Conservation (phyloP, 805 yeast species). For the Candida pseudofarinosa region DNA sequence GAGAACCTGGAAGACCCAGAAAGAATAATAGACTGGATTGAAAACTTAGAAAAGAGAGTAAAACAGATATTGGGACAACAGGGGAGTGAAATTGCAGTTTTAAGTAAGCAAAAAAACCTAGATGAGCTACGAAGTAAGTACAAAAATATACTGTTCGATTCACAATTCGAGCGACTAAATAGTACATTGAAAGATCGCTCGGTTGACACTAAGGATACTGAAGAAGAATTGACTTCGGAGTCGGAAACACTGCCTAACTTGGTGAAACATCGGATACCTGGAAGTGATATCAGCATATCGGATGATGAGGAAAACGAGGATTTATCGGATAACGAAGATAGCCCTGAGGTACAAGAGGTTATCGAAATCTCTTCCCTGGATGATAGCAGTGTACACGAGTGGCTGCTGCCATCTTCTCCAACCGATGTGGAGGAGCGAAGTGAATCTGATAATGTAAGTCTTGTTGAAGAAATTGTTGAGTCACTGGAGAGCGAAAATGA, state of each 20-base stretch:
- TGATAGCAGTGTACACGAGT: slow-evolving; percentile 10
- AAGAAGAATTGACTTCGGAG: too few species aligned
- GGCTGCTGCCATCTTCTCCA: not conserved
- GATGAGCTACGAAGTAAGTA: slow-evolving; percentile 21
- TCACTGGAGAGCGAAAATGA: not conserved
- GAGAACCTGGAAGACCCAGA: slow-evolving; percentile 3
- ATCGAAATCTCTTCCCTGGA: slow-evolving; percentile 1
- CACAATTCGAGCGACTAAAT: slow-evolving; percentile 20
- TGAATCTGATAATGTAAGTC: slow-evolving; percentile 4
- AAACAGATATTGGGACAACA: slow-evolving; percentile 16
- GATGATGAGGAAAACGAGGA: slow-evolving; percentile 1
- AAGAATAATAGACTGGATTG: slow-evolving; percentile 29
- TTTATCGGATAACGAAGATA: not conserved
- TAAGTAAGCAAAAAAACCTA: slow-evolving; percentile 10
- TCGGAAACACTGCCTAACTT: too few species aligned
- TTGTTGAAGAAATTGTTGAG: not conserved
- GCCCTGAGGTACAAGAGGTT: not conserved
- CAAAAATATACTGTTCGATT: slow-evolving; percentile 19
- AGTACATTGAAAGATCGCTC: too few species aligned
- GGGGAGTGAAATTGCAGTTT: slow-evolving; percentile 10
- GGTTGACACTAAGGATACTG: too few species aligned
- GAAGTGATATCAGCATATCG: not conserved
- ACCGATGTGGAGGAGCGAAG: not conserved
- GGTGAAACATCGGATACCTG: too few species aligned
- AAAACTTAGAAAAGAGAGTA: slow-evolving; percentile 19